Base-by-base conservation (phyloP, 352 stramenopile species). In the Phytopythium chamaehyphon region DNA sequence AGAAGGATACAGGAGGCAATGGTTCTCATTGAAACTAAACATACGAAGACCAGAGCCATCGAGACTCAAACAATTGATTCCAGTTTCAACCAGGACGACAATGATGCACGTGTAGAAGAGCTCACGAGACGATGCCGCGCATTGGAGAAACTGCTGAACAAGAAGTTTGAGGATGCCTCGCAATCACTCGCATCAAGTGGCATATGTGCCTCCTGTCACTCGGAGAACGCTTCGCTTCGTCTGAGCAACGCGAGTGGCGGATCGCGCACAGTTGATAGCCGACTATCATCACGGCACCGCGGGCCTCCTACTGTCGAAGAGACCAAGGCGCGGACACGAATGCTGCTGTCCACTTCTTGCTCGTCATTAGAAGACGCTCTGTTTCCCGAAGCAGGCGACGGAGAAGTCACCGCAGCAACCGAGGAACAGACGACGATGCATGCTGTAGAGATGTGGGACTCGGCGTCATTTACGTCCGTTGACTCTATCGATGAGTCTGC, bases 131-230 rank as follows among this genome's bases (percentile, higher is more conserved):
- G 72, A 12, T 85, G 76, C 54, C 68, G 61, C 11, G 73, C 73
- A 38, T 37, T 86, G 16, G 71, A 83, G 37, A 79, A 64, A 23
- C 47, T 88, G 9, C 59, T 88, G 1, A 63, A 75, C 40, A 82
- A 78, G 51, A 85, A 86, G 24, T 84, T 86, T 36, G 73, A 83
- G 51, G 64, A 77, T 31, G 71, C 46, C 21, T 57, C 62, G 16
- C 39, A 23, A 2, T 61, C 45, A 2, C 11, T 60, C 19, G 57
- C 59, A 35, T 57, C 55, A 3, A 67, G 54, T 48, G 49, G 47
- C 22, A 47, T 54, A 4, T 66, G 64, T 28, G 51, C 62, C 24
- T 74, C 66, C 2, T 72, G 66, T 38, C 57, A 55, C 47, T 67
- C 55, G 6, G 62, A 62, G n/a, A 48, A 28, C 42, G 10, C n/a